phyloP scores from a whole-genome alignment of 257 asterid genomes.

The Ajuga chamaepitys region DNA sequence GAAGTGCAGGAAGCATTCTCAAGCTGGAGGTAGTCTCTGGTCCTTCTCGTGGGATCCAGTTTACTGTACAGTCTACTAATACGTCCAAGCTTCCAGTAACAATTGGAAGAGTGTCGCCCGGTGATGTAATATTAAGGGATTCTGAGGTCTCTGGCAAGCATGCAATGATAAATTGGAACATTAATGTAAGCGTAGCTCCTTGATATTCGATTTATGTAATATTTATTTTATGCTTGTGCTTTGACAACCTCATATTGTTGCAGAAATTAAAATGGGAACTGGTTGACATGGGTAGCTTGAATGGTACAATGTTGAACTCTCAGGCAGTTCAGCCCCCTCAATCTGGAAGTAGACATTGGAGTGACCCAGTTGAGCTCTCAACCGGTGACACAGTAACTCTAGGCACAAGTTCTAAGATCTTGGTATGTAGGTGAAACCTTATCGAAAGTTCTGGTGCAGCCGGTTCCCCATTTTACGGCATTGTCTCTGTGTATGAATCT shows the following conservation, averaged over 20 bases:
- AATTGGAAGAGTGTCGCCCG: slow-evolving; percentile 87
- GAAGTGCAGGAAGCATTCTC: slow-evolving; percentile 95
- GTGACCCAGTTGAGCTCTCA: slow-evolving; percentile 66
- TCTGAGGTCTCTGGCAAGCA: slow-evolving; percentile 98
- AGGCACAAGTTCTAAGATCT: slow-evolving; percentile 70
- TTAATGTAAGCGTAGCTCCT: slow-evolving; percentile 44
- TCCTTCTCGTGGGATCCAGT: slow-evolving; percentile 68
- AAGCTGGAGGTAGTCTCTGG: slow-evolving; percentile 87
- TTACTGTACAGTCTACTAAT: slow-evolving; percentile 56
- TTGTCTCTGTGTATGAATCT: not conserved
- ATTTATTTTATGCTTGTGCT: slow-evolving; percentile 26
- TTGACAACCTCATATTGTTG: slow-evolving; percentile 24
- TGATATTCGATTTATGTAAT: slow-evolving; percentile 18
- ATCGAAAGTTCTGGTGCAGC: not conserved
- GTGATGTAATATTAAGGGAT: slow-evolving; percentile 68
- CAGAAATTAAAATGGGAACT: slow-evolving; percentile 95
- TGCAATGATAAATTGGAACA: slow-evolving; percentile 83
- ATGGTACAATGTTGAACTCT: slow-evolving; percentile 74
- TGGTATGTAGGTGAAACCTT: slow-evolving; percentile 32
- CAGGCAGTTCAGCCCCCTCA: slow-evolving; percentile 47
- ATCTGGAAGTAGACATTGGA: slow-evolving; percentile 71
- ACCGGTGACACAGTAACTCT: slow-evolving; percentile 70
- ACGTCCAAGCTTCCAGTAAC: slow-evolving; percentile 68
- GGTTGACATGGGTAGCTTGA: slow-evolving; percentile 96
- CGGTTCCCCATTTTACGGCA: not conserved